These are phyloP conservation scores for Fusarium sp. DNA, from an alignment of 2,329 filamentous ascomycete genomes.

Conservation along the genomic window DNA sequence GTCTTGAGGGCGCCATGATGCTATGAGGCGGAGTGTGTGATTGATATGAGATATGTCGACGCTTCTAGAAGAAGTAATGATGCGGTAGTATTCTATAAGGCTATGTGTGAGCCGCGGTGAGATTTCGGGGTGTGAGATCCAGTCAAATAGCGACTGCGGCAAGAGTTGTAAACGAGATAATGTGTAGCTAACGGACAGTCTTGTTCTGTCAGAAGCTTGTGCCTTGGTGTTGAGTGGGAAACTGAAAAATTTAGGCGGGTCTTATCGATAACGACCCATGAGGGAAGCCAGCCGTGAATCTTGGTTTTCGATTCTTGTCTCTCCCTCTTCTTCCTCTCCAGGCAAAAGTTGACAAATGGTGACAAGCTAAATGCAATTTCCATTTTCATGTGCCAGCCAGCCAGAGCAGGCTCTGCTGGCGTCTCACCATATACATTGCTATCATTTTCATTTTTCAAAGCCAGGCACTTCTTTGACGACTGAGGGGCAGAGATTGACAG, in stretches of 20 bases:
- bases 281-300: neutral
- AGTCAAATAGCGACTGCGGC: neutral
- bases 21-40: slow-evolving; percentile 11
- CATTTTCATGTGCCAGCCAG: neutral
- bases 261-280: slow-evolving; percentile 46
- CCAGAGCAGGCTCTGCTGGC: neutral
- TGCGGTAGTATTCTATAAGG: neutral
- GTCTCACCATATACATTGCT: neutral
- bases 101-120: neutral
- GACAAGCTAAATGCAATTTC: neutral
- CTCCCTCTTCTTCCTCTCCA: neutral
- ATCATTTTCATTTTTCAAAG: neutral
- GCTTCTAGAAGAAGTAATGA: neutral
- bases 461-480: neutral
- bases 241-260: slow-evolving; percentile 45
- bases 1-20: slow-evolving; percentile 55
- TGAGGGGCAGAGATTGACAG: slow-evolving; percentile 13
- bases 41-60: neutral
- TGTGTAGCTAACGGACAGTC: slow-evolving; percentile 1
- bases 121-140: neutral
- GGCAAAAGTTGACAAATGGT: neutral
- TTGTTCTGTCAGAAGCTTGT: slow-evolving; percentile 32
- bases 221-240: slow-evolving; percentile 37
- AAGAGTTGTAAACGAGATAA: slow-evolving; percentile 2
- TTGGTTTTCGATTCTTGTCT: neutral